phyloP scores from a whole-genome alignment of 176 grass and related monocot species.

The Sorghum bicolor region DNA sequence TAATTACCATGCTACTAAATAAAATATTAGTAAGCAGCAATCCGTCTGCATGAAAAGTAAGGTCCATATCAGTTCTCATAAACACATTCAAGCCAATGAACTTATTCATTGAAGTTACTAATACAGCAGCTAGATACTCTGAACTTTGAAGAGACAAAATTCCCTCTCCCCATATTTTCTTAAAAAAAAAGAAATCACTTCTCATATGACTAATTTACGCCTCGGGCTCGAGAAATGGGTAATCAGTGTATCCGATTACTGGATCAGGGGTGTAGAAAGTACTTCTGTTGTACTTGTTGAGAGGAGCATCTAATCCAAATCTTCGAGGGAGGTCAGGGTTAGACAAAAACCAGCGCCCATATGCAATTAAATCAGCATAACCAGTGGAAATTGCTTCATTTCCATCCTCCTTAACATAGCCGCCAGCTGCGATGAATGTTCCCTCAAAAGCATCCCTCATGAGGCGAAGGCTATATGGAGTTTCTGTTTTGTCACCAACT shows the following conservation, averaged over 20 bases:
- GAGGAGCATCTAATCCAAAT: slow-evolving; percentile 57
- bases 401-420: slow-evolving; percentile 59
- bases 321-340: slow-evolving; percentile 68
- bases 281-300: slow-evolving; percentile 62
- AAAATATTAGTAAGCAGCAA: not conserved
- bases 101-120: slow-evolving; percentile 1
- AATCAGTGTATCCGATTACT: slow-evolving; percentile 66
- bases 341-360: slow-evolving; percentile 66
- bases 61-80: not conserved
- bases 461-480: slow-evolving; percentile 42
- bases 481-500: slow-evolving; percentile 40
- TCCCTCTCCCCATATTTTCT: not conserved
- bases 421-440: slow-evolving; percentile 68
- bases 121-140: not conserved
- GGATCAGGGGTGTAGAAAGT: slow-evolving; percentile 79
- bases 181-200: too few species aligned
- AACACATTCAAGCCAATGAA: not conserved
- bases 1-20: not conserved
- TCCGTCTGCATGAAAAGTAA: not conserved
- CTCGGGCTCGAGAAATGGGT: slow-evolving; percentile 53
- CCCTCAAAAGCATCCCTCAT: slow-evolving; percentile 64
- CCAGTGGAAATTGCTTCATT: slow-evolving; percentile 46
- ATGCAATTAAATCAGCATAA: slow-evolving; percentile 72
- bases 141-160: not conserved
- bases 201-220: not conserved